Conservation (phyloP, 805 yeast species). For the Candida sakaeoensis region DNA sequence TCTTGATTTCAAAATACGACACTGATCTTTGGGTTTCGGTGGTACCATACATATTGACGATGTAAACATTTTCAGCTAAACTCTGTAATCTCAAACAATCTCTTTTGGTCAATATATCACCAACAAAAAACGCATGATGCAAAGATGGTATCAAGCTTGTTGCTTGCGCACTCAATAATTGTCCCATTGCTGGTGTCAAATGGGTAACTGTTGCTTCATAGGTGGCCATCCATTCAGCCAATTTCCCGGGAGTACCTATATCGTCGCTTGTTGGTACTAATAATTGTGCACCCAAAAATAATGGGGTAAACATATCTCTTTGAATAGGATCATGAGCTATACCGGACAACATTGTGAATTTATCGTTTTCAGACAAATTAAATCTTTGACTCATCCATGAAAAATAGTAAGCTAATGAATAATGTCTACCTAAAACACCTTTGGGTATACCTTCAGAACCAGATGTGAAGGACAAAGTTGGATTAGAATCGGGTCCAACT, state of each 20-base stretch:
- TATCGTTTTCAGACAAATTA: constrained; percentile 71
- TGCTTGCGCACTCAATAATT: constrained; percentile 92
- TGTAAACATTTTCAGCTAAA: constrained; percentile 81
- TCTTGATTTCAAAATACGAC: constrained; percentile 84
- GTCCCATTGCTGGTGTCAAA: constrained; percentile 99
- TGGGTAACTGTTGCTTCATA: constrained; percentile 95
- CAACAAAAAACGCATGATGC: constrained; percentile 97
- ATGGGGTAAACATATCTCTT: constrained; percentile 98
- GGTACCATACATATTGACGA: constrained; percentile 98
- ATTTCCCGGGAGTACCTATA: constrained; percentile 96
- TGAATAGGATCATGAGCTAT: constrained; percentile 99
- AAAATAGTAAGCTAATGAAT: constrained; percentile 93
- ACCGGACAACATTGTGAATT: constrained; percentile 96
- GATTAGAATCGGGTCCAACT: constrained; percentile 97
- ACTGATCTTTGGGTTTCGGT: constrained; percentile 99
- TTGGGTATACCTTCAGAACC: constrained; percentile 99
- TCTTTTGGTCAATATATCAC: constrained; percentile 94
- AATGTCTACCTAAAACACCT: constrained; percentile 98
- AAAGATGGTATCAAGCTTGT: constrained; percentile 76
- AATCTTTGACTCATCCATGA: constrained; percentile 97
- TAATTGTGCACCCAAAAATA: constrained; percentile 90
- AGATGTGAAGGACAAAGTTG: constrained; percentile 93
- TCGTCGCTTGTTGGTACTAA: constrained; percentile 95
- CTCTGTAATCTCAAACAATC: constrained; percentile 93
- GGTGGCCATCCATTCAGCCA: constrained; percentile 95